Evolutionary conservation across 495 filamentous ascomycete species (phyloP).

Genomic region (Annulohypoxylon stygium): DNA sequence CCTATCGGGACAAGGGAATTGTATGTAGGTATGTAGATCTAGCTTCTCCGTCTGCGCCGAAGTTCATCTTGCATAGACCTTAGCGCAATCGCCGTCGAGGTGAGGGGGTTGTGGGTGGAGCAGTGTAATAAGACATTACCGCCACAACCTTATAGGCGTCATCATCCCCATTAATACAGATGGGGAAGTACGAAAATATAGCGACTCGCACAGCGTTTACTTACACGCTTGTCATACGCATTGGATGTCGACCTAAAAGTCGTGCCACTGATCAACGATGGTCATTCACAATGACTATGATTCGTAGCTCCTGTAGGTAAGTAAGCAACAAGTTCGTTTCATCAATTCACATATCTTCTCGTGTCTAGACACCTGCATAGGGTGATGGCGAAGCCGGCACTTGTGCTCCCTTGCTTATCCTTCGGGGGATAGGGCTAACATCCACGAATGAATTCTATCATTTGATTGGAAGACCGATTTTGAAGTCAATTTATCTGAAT

Average conservation of each 20-base stretch:
- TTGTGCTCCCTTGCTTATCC: neutral
- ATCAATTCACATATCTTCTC: neutral
- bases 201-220: neutral
- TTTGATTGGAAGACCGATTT: neutral
- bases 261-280: neutral
- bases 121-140: conserved; percentile 15
- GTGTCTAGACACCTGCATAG: neutral
- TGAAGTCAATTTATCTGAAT: no score
- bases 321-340: neutral
- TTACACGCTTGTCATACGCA: neutral
- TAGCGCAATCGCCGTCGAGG: conserved; percentile 2
- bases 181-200: neutral
- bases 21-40: neutral
- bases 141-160: neutral
- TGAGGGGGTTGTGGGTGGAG: neutral
- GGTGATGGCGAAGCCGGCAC: neutral
- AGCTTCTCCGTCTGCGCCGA: neutral
- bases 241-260: neutral
- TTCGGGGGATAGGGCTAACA: neutral
- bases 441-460: neutral
- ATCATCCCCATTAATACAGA: neutral
- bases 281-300: no score
- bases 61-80: conserved; percentile 11
- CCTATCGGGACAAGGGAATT: conserved; percentile 13
- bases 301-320: neutral